These are phyloP conservation scores for Phlebiopsis gigantea DNA, from an alignment of 768 basidiomycete genomes.

Conservation along the genomic window DNA sequence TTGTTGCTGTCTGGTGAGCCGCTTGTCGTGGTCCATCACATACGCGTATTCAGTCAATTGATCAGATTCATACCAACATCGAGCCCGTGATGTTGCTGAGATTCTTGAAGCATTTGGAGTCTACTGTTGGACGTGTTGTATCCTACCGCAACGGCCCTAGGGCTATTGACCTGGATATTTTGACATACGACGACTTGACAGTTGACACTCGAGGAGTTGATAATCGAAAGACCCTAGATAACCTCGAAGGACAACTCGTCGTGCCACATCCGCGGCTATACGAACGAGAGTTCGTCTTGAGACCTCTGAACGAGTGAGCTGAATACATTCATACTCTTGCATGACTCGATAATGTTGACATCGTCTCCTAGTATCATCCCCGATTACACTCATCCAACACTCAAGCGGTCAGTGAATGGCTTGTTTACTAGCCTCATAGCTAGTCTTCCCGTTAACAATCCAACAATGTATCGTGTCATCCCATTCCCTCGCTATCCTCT, in stretches of 20 bases:
- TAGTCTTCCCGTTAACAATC: constrained; percentile 24
- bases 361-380: constrained; percentile 71
- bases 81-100: constrained; percentile 51
- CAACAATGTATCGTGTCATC: constrained; percentile 65
- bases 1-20: constrained; percentile 81
- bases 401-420: constrained; percentile 39
- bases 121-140: constrained; percentile 68
- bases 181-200: constrained; percentile 62
- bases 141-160: constrained; percentile 84
- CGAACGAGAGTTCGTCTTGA: constrained; percentile 90
- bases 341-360: no score
- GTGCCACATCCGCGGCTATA: constrained; percentile 78
- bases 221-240: constrained; percentile 38
- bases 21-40: background rate
- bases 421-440: constrained; percentile 40
- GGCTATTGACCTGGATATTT: constrained; percentile 83
- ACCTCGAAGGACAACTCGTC: constrained; percentile 63
- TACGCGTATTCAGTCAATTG: background rate
- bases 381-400: constrained; percentile 58
- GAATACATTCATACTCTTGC: background rate
- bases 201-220: constrained; percentile 50
- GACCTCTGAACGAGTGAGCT: constrained; percentile 83
- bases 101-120: constrained; percentile 71
- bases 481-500: constrained; percentile 62
- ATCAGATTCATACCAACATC: constrained; percentile 75